Evolutionary conservation across 768 basidiomycete genomes (phyloP), one percentile per base, ranked within the genome.

Genomic region (Rhizopogon vulgaris): DNA sequence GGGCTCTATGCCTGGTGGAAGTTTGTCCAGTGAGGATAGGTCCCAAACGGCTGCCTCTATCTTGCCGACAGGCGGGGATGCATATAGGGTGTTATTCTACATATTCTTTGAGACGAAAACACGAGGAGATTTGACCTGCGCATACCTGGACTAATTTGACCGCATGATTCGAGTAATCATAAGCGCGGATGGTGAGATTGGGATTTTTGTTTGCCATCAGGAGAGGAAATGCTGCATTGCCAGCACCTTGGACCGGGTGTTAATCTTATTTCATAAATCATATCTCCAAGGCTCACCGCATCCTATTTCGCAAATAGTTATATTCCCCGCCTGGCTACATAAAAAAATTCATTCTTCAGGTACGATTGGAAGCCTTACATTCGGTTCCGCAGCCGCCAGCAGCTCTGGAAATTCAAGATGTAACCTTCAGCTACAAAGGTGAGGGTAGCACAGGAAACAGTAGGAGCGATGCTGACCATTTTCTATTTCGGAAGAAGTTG

Each of bases 331-430:
- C 87, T 93, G 63, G 49, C 30, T 60, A 46, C 15, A 50, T 10
- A 28, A 46, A 9, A 24, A n/a, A 22, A 43, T 34, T 48, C 38
- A n/a, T 12, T 8, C 28, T 14, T 4, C 40, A 30, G 10, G 49
- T 49, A 5, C 32, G 7, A 3, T 22, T 22, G 22, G 22, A 48
- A 38, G 37, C 52, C 73, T 41, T 65, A 90, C 90, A 56, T 86
- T 79, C 3, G 80, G 71, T 56, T 83, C 74, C 11, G 86, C 78
- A 1, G 86, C 85, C 10, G 76, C 76, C 24, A 87, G 72, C 18
- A 98, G 77, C 61, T 97, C 94, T 0, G 89, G 90, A 61, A 98
- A 98, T 67, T 99, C 96, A n/a, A 90, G 82, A 59, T 89, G 82
- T 28, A 98, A 74, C 95, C 86, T 89, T 57, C 27, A 50, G 45